phyloP scores from a whole-genome alignment of 2,329 filamentous ascomycete species.

The Aspergillus jensenii region DNA sequence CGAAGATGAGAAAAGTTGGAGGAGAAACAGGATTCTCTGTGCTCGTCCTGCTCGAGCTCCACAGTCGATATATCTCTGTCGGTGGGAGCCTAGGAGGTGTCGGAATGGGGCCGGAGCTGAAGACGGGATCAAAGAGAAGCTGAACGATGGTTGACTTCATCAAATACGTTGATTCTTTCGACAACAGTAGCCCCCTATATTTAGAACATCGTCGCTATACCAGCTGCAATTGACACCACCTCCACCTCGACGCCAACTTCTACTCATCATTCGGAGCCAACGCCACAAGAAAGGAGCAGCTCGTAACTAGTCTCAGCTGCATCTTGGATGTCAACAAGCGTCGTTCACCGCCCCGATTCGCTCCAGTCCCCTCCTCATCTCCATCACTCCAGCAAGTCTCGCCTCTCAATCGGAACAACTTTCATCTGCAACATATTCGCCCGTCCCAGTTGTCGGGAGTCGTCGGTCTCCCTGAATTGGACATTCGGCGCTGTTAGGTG shows the following conservation, averaged over 20 bases:
- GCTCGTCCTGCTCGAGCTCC: neutral
- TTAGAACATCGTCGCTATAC: neutral
- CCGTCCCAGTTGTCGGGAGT: neutral
- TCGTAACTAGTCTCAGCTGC: neutral
- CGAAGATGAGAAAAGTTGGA: neutral
- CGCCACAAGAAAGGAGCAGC: neutral
- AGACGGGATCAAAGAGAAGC: neutral
- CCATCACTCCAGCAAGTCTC: neutral
- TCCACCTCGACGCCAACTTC: neutral
- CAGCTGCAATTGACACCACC: neutral
- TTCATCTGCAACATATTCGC: neutral
- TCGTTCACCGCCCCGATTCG: slow-evolving; percentile 1
- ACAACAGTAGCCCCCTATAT: neutral
- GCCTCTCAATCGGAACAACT: neutral
- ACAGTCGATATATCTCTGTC: neutral
- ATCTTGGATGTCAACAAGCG: neutral
- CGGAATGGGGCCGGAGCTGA: neutral
- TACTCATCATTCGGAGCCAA: neutral
- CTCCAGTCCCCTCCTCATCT: neutral
- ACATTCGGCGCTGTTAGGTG: neutral
- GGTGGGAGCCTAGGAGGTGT: neutral
- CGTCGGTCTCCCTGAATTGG: neutral
- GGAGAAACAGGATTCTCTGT: neutral
- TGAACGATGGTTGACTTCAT: neutral
- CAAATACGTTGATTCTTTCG: neutral